Conservation (phyloP, 192 early-diverging fungal genomes). For the Linnemannia hyalina region DNA sequence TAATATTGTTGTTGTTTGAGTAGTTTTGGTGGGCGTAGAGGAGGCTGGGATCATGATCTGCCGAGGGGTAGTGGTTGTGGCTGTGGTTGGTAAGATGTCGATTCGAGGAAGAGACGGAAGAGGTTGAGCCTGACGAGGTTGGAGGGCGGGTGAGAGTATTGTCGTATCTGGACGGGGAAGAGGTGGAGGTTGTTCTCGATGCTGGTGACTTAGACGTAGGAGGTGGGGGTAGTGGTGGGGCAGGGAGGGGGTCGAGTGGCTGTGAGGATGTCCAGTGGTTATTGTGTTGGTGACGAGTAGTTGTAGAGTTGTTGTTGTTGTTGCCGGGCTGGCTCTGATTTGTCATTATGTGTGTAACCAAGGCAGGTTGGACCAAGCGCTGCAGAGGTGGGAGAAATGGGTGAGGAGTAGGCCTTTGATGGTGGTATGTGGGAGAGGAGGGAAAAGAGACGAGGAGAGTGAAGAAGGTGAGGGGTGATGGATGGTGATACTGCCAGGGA, state of each 20-base stretch:
- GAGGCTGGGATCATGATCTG: constrained; percentile 1
- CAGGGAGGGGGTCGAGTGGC: background rate
- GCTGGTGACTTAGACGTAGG: background rate
- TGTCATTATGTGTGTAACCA: constrained; percentile 38
- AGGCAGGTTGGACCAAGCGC: background rate
- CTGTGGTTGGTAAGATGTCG: constrained; percentile 3
- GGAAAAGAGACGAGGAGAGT: background rate
- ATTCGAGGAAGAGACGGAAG: constrained; percentile 13
- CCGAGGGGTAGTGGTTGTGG: constrained; percentile 1
- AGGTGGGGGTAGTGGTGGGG: background rate
- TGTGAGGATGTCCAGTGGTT: background rate
- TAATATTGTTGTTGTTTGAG: background rate
- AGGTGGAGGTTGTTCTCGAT: background rate
- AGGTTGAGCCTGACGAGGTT: background rate
- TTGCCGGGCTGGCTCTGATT: constrained; percentile 29
- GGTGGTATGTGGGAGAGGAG: background rate
- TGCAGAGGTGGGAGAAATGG: background rate
- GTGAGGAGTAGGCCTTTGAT: background rate
- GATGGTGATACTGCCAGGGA: background rate
- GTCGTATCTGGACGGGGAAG: background rate
- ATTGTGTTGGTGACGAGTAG: background rate
- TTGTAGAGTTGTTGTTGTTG: background rate
- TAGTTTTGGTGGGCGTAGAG: constrained; percentile 6
- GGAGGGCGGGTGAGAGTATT: constrained; percentile 4
- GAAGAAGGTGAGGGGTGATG: background rate